These are phyloP conservation scores for Aureobasidium sp. DNA, from an alignment of 2,329 filamentous ascomycete genomes.

Conservation along the genomic window DNA sequence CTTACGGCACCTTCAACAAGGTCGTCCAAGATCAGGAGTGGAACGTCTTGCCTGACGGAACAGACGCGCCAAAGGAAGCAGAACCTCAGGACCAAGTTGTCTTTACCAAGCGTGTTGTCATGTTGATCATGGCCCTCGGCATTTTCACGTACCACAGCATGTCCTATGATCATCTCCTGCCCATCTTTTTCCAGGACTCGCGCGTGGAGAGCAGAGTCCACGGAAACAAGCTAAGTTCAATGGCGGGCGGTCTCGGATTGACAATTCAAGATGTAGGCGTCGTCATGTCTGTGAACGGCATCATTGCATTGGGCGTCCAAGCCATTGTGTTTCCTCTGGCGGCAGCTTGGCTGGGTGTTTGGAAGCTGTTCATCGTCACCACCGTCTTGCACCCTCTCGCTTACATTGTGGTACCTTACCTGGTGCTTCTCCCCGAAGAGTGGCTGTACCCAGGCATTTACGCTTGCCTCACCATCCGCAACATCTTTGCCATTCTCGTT, in stretches of 20 bases:
- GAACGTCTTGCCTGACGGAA: slow-evolving; percentile 42
- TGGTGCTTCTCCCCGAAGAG: slow-evolving; percentile 49
- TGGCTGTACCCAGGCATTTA: slow-evolving; percentile 56
- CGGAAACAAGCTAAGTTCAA: slow-evolving; percentile 16
- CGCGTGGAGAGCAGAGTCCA: slow-evolving; percentile 37
- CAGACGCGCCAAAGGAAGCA: slow-evolving; percentile 21
- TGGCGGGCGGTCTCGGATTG: slow-evolving; percentile 56
- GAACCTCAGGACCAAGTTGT: slow-evolving; percentile 34
- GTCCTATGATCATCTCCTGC: slow-evolving; percentile 86
- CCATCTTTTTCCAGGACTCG: slow-evolving; percentile 85
- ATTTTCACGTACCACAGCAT: slow-evolving; percentile 94
- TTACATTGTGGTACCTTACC: slow-evolving; percentile 62
- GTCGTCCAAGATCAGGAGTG: slow-evolving; percentile 48
- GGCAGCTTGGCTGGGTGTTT: slow-evolving; percentile 57
- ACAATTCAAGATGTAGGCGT: slow-evolving; percentile 58
- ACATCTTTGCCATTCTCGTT: slow-evolving; percentile 59
- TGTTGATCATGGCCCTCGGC: slow-evolving; percentile 71
- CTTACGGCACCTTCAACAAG: slow-evolving; percentile 31
- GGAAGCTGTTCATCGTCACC: slow-evolving; percentile 57
- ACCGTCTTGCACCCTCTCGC: slow-evolving; percentile 58
- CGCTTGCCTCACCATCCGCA: slow-evolving; percentile 55
- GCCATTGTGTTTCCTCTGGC: slow-evolving; percentile 60
- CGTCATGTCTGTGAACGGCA: slow-evolving; percentile 61
- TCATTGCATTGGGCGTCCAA: slow-evolving; percentile 66
- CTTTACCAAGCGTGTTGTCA: slow-evolving; percentile 58